These are phyloP conservation scores for Neospora caninum DNA, from an alignment of 169 alveolate genomes.

Conservation along the genomic window DNA sequence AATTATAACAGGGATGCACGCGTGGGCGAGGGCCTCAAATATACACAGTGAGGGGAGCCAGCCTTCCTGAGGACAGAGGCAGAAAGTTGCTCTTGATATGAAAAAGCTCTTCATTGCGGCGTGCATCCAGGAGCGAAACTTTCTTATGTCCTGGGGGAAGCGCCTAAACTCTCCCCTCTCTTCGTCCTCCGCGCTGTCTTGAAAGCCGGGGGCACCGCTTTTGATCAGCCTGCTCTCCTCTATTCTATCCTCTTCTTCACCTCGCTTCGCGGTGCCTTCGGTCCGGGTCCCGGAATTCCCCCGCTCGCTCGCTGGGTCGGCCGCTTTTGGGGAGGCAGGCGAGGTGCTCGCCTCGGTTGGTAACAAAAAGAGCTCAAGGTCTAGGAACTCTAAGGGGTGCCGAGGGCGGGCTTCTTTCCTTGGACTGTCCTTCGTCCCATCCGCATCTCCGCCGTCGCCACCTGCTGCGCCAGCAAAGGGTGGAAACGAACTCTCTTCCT, in stretches of 20 bases:
- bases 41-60: neutral
- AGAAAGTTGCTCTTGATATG: constrained; percentile 15
- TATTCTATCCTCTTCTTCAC: too few relatives aligned
- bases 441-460: neutral
- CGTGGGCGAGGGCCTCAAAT: constrained; percentile 1
- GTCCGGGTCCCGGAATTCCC: neutral
- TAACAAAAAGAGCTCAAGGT: neutral
- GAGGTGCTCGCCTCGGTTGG: neutral
- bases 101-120: constrained; percentile 4
- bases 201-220: too few relatives aligned
- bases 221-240: too few relatives aligned
- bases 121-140: neutral
- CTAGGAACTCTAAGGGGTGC: neutral
- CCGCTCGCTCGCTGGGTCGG: neutral
- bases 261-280: too few relatives aligned
- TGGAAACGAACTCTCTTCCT: neutral
- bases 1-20: constrained; percentile 24
- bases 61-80: constrained; percentile 19
- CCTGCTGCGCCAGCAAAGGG: neutral
- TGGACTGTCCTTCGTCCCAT: neutral
- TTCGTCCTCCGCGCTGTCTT: too few relatives aligned
- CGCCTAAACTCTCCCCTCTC: neutral
- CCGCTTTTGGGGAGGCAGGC: neutral
- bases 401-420: neutral
- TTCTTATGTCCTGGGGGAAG: neutral